Conservation (phyloP, 2,329 filamentous ascomycete genomes). For the Trichoderma guizhouense region DNA sequence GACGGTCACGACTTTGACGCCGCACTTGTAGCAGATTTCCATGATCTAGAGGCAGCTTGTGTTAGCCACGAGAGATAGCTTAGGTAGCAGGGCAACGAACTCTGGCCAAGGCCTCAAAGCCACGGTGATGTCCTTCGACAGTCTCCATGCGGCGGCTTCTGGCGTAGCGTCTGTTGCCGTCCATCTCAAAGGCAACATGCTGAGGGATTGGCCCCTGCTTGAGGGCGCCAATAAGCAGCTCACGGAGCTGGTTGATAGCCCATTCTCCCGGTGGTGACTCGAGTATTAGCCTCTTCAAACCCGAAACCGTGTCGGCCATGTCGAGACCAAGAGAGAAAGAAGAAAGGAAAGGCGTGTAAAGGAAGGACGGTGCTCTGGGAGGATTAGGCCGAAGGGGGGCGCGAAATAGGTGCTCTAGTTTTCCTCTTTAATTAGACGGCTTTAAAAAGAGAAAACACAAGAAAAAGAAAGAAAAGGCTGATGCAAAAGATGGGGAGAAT, state of each 20-base stretch:
- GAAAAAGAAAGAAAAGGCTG: conserved; percentile 15
- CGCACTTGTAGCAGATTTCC: conserved; percentile 96
- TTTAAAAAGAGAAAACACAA: conserved; percentile 12
- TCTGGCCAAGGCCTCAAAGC: conserved; percentile 89
- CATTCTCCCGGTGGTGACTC: conserved; percentile 91
- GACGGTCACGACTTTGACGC: conserved; percentile 93
- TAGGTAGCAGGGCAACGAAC: conserved; percentile 47
- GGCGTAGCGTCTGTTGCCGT: conserved; percentile 93
- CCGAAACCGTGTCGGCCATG: conserved; percentile 54
- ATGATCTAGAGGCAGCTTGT: conserved; percentile 59
- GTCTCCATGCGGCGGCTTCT: conserved; percentile 90
- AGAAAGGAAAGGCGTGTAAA: background rate
- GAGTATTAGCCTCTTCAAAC: conserved; percentile 66
- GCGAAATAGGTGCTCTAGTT: background rate
- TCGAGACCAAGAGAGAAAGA: background rate
- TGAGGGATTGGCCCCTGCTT: conserved; percentile 88
- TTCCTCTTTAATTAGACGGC: background rate
- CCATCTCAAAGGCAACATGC: conserved; percentile 99
- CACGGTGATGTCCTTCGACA: conserved; percentile 90
- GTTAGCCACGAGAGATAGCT: conserved; percentile 14
- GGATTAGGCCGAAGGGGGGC: background rate
- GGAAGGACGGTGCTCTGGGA: background rate
- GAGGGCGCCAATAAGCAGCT: conserved; percentile 82
- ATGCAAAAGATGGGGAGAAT: background rate
- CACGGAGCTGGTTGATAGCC: conserved; percentile 72